Evolutionary conservation across 495 filamentous ascomycete species (phyloP), one percentile per base, ranked within the genome.

Genomic region (Podospora didyma): DNA sequence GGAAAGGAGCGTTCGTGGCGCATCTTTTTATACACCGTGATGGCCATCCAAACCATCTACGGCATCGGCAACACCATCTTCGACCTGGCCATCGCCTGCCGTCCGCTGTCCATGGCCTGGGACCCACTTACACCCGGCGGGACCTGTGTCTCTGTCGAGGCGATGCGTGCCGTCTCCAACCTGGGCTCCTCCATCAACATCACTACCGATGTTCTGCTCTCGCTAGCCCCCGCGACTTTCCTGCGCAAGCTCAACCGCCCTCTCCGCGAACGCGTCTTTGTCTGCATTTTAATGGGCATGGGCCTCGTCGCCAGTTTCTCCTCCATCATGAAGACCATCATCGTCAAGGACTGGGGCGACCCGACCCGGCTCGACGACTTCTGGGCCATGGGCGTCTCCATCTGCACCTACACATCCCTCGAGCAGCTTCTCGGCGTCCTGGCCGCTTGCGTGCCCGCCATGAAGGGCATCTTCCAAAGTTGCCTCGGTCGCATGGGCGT

Each of bases 11-110:
- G 74, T 9, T 37, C 51, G 2, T 68, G 65, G 65, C 55, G 68
- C 39, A 67, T 87, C 49, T 83, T 79, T 6, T 73, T 88, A 46
- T 84, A 79, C 69, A 73, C 71, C 47, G 65, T 70, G 37, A 71
- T 72, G 2, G 77, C 75, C 2, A 62, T 86, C 10, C 79, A 80
- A 57, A 68, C 69, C 17, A 79, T 85, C 56, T 86, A 87, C 63
- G 79, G 79, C 34, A 70, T 79, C 61, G 54, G 57, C 37, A 68
- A 68, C 56, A 46, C 53, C 1, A 28, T 63, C 17, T 68, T 68
- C 50, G 57, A 65, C 51, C 42, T 60, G 5, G 54, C 37, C 34
- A 62, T 67, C 17, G 54, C 55, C 12, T 68, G 65, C 60, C 60
- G 49, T 1, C 65, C 65, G 11, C 58, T 68, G 3, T 23, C 48